Base-by-base conservation (phyloP, 176 grass and related monocot species). In the Triticum urartu region DNA sequence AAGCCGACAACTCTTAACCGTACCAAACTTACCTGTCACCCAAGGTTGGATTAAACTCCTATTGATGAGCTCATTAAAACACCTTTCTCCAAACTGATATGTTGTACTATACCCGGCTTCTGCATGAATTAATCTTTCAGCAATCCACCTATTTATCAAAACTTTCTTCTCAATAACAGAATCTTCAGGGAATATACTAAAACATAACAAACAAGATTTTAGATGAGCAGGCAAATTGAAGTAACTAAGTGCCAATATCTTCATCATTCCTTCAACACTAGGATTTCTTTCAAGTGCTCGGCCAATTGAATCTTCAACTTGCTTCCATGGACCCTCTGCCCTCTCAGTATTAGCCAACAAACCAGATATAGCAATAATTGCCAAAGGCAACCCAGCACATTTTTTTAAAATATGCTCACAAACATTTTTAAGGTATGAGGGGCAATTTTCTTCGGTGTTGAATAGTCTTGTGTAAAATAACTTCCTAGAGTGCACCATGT, bases 51-150 rank as follows among this genome's bases (percentile, higher is more conserved):
- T 62, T 9, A 62, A 24, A 62, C 60, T 62, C n/a, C 60, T 10
- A 0, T 62, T 62, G 0, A 62, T 22, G 0, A 62, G 60, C 60
- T 62, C 60, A 25, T 62, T 62, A 22, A 62, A 62, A 62, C n/a
- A 62, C 60, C 9, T 62, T 10, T 62, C 60, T 11, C 60, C 60
- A 10, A 62, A 62, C 79, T 66, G 40, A 0, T 59, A 72, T 39
- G 66, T 69, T n/a, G 4, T 54, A 18, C 50, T 54, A 54, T 54
- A 12, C 4, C 81, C 79, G 2, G 17, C 0, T 13, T 80, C 75
- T 3, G 20, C 45, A 74, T 66, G 64, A 33, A 87, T 80, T 13
- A 91, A 84, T 25, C 84, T 85, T 79, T 87, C 89, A 14, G 85
- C 80, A 5, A 87, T 79, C 89, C 89, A 91, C 25, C 77, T 68